Conservation (phyloP, 2,329 filamentous ascomycete genomes). For the Sarocladium oryzae region DNA sequence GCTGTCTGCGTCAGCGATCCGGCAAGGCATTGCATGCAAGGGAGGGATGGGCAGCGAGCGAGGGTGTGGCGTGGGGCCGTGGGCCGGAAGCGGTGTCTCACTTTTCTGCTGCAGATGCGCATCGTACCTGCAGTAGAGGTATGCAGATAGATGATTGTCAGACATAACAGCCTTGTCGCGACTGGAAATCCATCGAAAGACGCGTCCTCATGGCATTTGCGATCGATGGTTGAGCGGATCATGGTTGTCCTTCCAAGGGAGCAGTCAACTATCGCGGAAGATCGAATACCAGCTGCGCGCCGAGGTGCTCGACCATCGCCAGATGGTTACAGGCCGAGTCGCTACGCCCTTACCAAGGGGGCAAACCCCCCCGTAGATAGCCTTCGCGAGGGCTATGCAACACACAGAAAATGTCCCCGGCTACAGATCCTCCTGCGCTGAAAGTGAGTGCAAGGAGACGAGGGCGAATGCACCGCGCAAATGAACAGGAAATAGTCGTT, state of each 20-base stretch:
- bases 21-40: slow-evolving; percentile 2
- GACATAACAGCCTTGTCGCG: slow-evolving; percentile 9
- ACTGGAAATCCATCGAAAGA: neutral
- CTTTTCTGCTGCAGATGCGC: slow-evolving; percentile 8
- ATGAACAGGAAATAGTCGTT: slow-evolving; percentile 16
- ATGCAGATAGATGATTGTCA: slow-evolving; percentile 8
- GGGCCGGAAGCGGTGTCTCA: slow-evolving; percentile 3
- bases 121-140: slow-evolving; percentile 9
- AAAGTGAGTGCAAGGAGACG: slow-evolving; percentile 2
- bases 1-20: neutral
- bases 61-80: slow-evolving; percentile 8
- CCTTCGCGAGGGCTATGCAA: neutral
- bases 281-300: slow-evolving; percentile 2
- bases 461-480: slow-evolving; percentile 7
- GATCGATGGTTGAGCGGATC: slow-evolving; percentile 2
- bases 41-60: neutral
- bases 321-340: neutral
- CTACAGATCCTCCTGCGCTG: neutral
- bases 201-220: slow-evolving; percentile 7
- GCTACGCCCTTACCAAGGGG: slow-evolving; percentile 3
- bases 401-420: neutral
- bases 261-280: neutral
- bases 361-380: neutral
- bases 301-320: neutral
- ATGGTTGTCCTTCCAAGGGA: neutral